phyloP scores from a whole-genome alignment of 179 eudicot genomes.

The Silene vulgaris region DNA sequence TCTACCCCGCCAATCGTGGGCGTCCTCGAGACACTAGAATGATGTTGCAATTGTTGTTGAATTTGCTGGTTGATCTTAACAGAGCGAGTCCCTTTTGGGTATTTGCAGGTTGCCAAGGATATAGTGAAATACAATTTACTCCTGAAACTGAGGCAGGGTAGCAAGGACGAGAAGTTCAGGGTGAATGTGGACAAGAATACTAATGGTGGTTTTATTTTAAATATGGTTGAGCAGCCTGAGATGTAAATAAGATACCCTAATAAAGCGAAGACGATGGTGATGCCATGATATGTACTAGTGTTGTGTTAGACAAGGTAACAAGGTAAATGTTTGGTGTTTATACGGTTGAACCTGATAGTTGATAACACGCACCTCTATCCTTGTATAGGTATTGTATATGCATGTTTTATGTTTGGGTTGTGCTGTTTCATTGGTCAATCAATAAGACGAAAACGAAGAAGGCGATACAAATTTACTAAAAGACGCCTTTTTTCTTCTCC shows the following conservation, averaged over 20 bases:
- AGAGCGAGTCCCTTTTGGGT: neutral
- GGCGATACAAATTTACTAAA: too few relatives aligned
- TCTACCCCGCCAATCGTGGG: too few relatives aligned
- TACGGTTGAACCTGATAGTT: neutral
- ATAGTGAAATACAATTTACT: conserved; percentile 35
- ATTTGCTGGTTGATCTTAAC: neutral
- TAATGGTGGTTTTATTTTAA: conserved; percentile 28
- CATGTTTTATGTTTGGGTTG: conserved; percentile 5
- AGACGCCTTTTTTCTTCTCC: too few relatives aligned
- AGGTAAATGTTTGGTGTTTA: neutral
- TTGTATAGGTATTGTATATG: conserved; percentile 6
- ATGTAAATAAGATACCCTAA: conserved; percentile 2
- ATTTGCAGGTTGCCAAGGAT: conserved; percentile 37
- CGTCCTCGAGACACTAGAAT: too few relatives aligned
- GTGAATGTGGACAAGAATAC: conserved; percentile 33
- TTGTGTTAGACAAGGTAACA: conserved; percentile 11
- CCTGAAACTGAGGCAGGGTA: conserved; percentile 37
- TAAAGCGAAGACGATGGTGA: neutral
- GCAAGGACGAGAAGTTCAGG: conserved; percentile 36
- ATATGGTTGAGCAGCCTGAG: conserved; percentile 20
- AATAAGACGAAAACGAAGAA: too few relatives aligned
- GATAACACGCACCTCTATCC: neutral
- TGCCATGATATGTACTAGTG: neutral
- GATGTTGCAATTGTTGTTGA: neutral
- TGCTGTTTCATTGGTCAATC: too few relatives aligned